phyloP scores from a whole-genome alignment of 345 rosid species.

The Hevea brasiliensis region DNA sequence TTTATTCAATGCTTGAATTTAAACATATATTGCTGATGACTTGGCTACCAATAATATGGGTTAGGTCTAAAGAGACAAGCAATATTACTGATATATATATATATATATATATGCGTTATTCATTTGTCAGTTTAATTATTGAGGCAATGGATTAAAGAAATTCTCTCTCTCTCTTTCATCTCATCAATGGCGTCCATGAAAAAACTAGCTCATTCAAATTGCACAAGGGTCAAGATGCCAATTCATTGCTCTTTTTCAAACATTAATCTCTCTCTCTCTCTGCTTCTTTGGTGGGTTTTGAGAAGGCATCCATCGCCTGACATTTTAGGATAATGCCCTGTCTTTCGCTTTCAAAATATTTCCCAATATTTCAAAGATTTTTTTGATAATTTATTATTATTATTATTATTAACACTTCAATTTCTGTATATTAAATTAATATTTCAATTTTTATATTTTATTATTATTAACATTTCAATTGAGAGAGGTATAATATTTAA shows the following conservation, averaged over 20 bases:
- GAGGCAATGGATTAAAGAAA: not conserved
- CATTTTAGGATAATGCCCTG: not conserved
- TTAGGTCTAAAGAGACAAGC: not conserved
- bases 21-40: no score
- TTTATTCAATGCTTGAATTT: no score
- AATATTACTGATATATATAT: not conserved
- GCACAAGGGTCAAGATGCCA: conserved; percentile 23
- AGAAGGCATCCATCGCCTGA: not conserved
- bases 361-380: no score
- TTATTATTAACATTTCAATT: no score
- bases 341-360: no score
- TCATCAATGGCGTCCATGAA: conserved; percentile 1
- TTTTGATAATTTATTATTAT: no score
- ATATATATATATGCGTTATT: conserved; percentile 9
- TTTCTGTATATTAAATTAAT: no score
- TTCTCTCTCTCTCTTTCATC: not conserved
- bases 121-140: conserved; percentile 17
- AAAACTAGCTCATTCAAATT: not conserved
- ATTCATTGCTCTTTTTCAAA: conserved; percentile 20
- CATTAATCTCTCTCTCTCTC: not conserved
- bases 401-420: no score
- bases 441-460: no score
- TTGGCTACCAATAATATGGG: conserved; percentile 7
- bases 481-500: no score
- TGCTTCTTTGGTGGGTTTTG: not conserved